Evolutionary conservation across 345 rosid species (phyloP), one percentile per base, ranked within the genome.

Genomic region (Aethionema arabicum): DNA sequence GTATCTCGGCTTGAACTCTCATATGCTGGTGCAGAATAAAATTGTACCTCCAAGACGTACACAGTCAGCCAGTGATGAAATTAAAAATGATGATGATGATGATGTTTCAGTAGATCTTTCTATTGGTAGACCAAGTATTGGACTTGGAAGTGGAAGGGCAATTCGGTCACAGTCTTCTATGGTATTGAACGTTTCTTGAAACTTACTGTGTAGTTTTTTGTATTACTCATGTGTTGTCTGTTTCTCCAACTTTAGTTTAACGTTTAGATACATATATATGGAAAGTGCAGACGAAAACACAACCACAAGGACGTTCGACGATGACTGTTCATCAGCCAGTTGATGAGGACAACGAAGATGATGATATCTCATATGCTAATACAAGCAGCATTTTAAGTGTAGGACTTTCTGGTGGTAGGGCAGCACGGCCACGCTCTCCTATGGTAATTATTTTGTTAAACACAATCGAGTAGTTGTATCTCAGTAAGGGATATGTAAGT

Each of bases 131-230:
- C 70, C 75, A 5, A 74, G 77, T 59, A 78, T 80, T 62, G 85
- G 87, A 35, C 81, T 76, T 74, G 84, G 65, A 32, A 62, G 78
- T 61, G 83, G 81, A 50, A 83, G 78, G 61, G 16, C 72, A 55
- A 61, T 67, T 72, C 72, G 65, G 16, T 37, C 84, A 11, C 75
- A 74, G 30, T 27, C 79, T 62, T 77, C 83, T 35, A 55, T 67
- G 84, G 87, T 80, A 76, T 15, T 57, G 55, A 13, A 12, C 4
- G 4, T 48, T 13, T 1, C 44, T 58, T 40, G 48, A 33, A 56
- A 56, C 27, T 50, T 70, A 14, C 12, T 48, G 5, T 45, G 11
- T 12, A 8, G 14, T 12, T 27, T 27, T 27, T 52, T 35, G 6
- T 52, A 0, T 2, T 15, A 27, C 14, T 14, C 35, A 30, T 70